Evolutionary conservation across 2,329 filamentous ascomycete species (phyloP), one percentile per base, ranked within the genome.

Genomic region (Biscogniauxia marginata): DNA sequence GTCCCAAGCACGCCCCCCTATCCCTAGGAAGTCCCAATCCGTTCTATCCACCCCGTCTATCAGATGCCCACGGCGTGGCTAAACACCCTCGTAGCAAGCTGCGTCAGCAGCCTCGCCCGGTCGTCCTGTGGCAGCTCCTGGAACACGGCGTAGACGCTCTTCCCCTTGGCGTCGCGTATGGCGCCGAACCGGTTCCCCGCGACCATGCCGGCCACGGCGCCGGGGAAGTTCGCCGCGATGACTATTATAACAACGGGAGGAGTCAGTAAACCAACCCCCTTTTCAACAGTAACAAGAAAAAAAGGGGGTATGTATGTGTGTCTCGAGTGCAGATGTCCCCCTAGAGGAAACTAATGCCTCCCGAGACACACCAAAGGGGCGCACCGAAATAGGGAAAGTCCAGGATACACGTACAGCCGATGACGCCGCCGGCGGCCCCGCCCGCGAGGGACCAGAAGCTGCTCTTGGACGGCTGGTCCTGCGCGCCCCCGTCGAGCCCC

Each of bases 101-200:
- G 90, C 70, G 87, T 89, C 59, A 98, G 78, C 67, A 99, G 74
- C 72, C 86, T 86, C 53, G 91, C 86, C 69, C 91, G 89, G 68
- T 96, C 93, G 50, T 81, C 81, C 73, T 91, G 89, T 50, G 92
- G 92, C 68, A 99, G 78, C 66, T 96, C 90, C 79, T 84, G 86
- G 72, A 93, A 98, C 16, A 97, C 95, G 23, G 86, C 81, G 74
- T 96, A 98, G 5, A 99, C 95, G 70, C 91, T 96, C 86, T 97
- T 98, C 20, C 93, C 93, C 75, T 87, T 92, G 25, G 89, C 86
- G 75, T 99, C 95, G 55, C 95, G 81, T 19, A 99, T 84, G 6
- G 91, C 90, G 0, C 95, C 95, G n/a, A 98, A 75, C 51, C 93
- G 78, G 75, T 97, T 98, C 9, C 95, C 95, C 0, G 93, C 93